Base-by-base conservation (phyloP, 106 monocot genomes). In the Acorus calamus region DNA sequence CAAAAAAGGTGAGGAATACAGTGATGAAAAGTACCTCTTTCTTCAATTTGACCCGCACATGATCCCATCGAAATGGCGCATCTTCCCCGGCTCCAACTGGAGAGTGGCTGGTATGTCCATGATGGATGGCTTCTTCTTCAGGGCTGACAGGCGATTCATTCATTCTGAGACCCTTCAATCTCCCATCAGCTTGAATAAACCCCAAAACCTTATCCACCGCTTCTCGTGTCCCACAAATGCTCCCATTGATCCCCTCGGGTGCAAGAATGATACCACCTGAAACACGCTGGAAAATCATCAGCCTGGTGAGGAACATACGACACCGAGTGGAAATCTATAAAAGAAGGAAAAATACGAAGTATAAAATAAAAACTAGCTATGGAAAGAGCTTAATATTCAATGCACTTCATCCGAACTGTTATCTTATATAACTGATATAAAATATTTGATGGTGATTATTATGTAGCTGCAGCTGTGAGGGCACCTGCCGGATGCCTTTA, bases 221-320 rank as follows among this genome's bases (percentile, higher is more conserved):
- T 50, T 83, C 85, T 55, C 54, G 75, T 49, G 80, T 79, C 55
- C 96, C 96, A 71, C 96, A 96, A 60, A 96, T 82, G 67, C 91
- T 96, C 14, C 96, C 96, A 76, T 96, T 96, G 52, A 96, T 91
- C 47, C 96, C 96, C 70, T 96, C 96, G 41, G 96, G 85, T 67
- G 96, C 96, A 59, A 96, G 87, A 64, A 96, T 96, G 50, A 96
- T 85, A 48, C 96, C 96, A 61, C 96, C 96, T 91, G 96, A 96
- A 80, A 96, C 77, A 75, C 76, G 84, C 96, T 96, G 91, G 28
- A 78, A 64, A 41, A 82, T 52, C 52, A 94, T 94, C 81, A 89
- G 82, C 44, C 55, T 66, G 53, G 77, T 82, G 68, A 87, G 81
- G 46, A 74, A 67, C 49, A 60, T 3, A 49, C 52, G 0, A 46